Percentiles rank a stretch among this genome's conserved stretches.
phyloP scores from a whole-genome alignment of 2,329 filamentous ascomycete genomes.

The Scedosporium apiospermum region DNA sequence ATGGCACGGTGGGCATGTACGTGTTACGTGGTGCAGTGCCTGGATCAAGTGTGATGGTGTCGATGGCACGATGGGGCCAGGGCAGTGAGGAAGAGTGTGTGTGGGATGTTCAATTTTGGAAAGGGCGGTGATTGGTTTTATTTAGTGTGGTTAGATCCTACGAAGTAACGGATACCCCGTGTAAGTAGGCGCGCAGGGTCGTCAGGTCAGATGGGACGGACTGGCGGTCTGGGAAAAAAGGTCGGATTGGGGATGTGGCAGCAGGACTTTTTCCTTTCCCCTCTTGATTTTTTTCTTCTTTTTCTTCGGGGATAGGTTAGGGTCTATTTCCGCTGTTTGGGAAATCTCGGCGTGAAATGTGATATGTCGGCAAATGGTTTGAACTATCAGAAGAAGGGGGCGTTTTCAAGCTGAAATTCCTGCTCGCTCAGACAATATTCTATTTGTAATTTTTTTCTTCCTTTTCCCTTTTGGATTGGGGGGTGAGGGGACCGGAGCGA shows the following conservation, averaged over 20 bases:
- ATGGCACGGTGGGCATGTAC: background rate
- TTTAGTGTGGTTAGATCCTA: background rate
- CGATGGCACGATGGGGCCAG: background rate
- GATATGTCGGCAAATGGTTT: no score
- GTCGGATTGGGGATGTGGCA: background rate
- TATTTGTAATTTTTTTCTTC: no score
- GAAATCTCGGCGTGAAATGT: no score
- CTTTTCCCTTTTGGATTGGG: no score
- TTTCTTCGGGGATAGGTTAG: background rate
- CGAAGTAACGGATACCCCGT: no score
- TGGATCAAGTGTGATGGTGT: background rate
- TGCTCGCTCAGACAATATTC: no score
- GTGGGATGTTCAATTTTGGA: background rate
- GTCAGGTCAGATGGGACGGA: background rate
- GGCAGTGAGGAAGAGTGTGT: background rate
- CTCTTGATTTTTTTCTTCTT: background rate
- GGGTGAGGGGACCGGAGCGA: no score
- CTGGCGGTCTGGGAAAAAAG: background rate
- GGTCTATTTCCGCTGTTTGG: background rate
- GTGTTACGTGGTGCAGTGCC: background rate
- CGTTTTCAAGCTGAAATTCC: no score
- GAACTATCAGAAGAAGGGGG: no score
- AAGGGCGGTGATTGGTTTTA: background rate
- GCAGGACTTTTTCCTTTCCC: background rate
- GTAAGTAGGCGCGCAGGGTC: background rate